phyloP scores from a whole-genome alignment of 2,329 filamentous ascomycete species.

The Exophiala mesophila region DNA sequence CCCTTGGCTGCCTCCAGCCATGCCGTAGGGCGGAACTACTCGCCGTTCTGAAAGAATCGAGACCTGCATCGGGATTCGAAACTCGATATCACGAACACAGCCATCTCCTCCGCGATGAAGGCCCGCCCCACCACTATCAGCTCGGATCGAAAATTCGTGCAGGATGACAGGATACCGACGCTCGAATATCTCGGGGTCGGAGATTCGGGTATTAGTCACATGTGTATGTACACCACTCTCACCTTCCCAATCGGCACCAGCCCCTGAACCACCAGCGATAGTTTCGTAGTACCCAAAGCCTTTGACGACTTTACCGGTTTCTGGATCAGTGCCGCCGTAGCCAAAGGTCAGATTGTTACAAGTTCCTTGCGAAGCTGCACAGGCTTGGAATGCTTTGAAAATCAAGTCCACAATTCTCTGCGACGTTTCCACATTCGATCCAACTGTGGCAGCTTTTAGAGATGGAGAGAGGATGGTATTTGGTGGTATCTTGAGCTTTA shows the following conservation, averaged over 20 bases:
- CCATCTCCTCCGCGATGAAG: constrained; percentile 67
- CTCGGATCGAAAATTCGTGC: constrained; percentile 61
- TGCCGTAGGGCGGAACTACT: constrained; percentile 23
- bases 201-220: constrained; percentile 86
- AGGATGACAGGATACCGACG: constrained; percentile 69
- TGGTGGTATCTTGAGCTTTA: constrained; percentile 27
- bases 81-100: constrained; percentile 73
- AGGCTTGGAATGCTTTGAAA: constrained; percentile 31
- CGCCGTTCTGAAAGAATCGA: constrained; percentile 24
- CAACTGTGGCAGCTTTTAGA: constrained; percentile 27
- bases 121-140: constrained; percentile 59
- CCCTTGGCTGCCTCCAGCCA: constrained; percentile 23
- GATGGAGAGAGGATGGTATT: constrained; percentile 30
- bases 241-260: constrained; percentile 67
- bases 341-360: constrained; percentile 32
- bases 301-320: constrained; percentile 41
- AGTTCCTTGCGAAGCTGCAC: constrained; percentile 28
- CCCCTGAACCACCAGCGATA: constrained; percentile 71
- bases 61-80: constrained; percentile 69
- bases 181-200: constrained; percentile 74
- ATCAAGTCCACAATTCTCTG: constrained; percentile 31
- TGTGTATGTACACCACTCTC: constrained; percentile 73
- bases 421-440: constrained; percentile 28
- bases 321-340: constrained; percentile 13
- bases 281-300: constrained; percentile 79